Percentiles rank a stretch among this genome's conserved stretches.
Conservation (phyloP, 129 eudicot species). For the Deinandra increscens region DNA sequence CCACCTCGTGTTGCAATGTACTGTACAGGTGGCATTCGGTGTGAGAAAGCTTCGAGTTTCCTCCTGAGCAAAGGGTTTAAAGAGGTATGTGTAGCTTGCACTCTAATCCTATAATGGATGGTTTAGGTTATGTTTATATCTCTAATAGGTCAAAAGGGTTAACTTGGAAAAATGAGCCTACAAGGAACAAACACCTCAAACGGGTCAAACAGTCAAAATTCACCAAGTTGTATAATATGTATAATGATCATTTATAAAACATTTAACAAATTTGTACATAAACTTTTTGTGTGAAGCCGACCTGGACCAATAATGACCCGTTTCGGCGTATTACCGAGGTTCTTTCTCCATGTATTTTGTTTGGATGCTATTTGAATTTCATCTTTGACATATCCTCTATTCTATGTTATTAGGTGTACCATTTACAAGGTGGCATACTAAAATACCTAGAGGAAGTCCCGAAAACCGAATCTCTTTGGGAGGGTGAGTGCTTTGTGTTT, state of each 20-base stretch:
- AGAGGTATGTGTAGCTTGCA: slow-evolving; percentile 48
- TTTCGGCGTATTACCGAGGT: background rate
- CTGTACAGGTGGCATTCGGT: slow-evolving; percentile 89
- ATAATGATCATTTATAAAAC: background rate
- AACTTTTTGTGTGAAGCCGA: background rate
- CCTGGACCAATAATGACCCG: background rate
- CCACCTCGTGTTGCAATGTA: slow-evolving; percentile 93
- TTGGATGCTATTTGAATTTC: background rate
- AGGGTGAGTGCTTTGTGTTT: slow-evolving; percentile 96
- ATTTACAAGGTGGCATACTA: slow-evolving; percentile 84
- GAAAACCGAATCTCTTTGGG: slow-evolving; percentile 72
- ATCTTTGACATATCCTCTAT: background rate
- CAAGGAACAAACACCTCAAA: background rate
- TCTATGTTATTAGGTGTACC: slow-evolving; percentile 58
- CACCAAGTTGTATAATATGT: background rate
- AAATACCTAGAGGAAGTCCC: slow-evolving; percentile 93
- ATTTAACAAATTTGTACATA: background rate
- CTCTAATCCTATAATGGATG: background rate
- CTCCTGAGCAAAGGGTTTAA: slow-evolving; percentile 79
- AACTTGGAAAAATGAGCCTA: too few species aligned
- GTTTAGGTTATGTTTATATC: background rate
- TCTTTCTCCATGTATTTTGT: background rate
- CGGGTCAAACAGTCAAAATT: background rate
- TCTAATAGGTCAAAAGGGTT: background rate
- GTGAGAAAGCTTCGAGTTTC: slow-evolving; percentile 86